Conservation (phyloP, 2,329 filamentous ascomycete species). For the Fusarium sp. region DNA sequence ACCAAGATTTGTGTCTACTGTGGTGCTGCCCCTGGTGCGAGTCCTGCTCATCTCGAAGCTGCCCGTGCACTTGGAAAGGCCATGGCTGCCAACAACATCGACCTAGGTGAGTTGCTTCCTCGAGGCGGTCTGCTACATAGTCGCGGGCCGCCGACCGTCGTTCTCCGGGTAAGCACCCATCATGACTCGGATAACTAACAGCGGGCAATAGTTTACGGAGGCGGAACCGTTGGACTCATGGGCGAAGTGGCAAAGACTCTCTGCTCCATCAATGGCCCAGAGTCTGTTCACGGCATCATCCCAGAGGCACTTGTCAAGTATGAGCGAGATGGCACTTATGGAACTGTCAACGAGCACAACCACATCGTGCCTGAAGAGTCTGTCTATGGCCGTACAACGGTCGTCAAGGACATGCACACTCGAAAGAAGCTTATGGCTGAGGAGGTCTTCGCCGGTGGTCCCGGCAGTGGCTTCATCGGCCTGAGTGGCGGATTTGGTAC, state of each 20-base stretch:
- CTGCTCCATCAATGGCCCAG: slow-evolving; percentile 83
- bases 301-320: slow-evolving; percentile 84
- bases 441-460: slow-evolving; percentile 84
- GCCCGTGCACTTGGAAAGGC: slow-evolving; percentile 79
- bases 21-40: slow-evolving; percentile 81
- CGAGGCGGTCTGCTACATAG: slow-evolving; percentile 9
- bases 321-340: slow-evolving; percentile 75
- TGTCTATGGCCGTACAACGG: slow-evolving; percentile 84
- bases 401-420: slow-evolving; percentile 96
- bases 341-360: slow-evolving; percentile 59
- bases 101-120: slow-evolving; percentile 67
- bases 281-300: slow-evolving; percentile 92
- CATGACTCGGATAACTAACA: slow-evolving; percentile 23
- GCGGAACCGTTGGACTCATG: slow-evolving; percentile 95
- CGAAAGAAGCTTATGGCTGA: slow-evolving; percentile 94
- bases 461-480: slow-evolving; percentile 89
- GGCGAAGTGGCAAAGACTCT: slow-evolving; percentile 91
- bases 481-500: slow-evolving; percentile 93
- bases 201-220: slow-evolving; percentile 80
- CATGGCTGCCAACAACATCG: slow-evolving; percentile 82
- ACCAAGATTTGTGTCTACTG: slow-evolving; percentile 95
- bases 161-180: not conserved
- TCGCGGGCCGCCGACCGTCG: slow-evolving; percentile 15
- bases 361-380: slow-evolving; percentile 72
- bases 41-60: slow-evolving; percentile 80